phyloP scores from a whole-genome alignment of 2,329 filamentous ascomycete species.

The Colletotrichum lini region DNA sequence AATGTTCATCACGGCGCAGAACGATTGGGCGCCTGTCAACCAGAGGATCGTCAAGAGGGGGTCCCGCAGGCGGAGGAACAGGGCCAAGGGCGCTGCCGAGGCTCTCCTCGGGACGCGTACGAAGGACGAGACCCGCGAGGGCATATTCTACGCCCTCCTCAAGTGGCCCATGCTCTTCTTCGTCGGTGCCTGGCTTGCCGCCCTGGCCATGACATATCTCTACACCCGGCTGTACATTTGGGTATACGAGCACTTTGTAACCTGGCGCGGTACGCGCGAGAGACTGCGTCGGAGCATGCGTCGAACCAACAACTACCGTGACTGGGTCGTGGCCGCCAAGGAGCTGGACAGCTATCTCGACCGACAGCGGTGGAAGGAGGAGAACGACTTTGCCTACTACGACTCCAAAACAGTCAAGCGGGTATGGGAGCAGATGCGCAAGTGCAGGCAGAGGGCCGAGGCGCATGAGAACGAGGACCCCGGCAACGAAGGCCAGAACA shows the following conservation, averaged over 20 bases:
- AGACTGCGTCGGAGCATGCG: conserved; percentile 79
- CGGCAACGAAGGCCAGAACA: conserved; percentile 51
- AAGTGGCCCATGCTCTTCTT: conserved; percentile 93
- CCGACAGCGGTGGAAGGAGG: conserved; percentile 84
- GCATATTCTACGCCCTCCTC: conserved; percentile 87
- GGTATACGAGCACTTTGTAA: conserved; percentile 90
- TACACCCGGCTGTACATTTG: conserved; percentile 91
- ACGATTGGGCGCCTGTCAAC: conserved; percentile 94
- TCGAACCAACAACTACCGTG: conserved; percentile 79
- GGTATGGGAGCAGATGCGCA: conserved; percentile 82
- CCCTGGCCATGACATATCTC: conserved; percentile 81
- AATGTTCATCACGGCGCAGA: conserved; percentile 87
- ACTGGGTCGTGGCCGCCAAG: conserved; percentile 87
- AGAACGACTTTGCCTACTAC: conserved; percentile 87
- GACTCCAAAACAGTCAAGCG: conserved; percentile 86
- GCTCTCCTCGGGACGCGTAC: conserved; percentile 69
- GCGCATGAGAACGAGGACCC: conserved; percentile 55
- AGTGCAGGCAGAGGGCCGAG: conserved; percentile 73
- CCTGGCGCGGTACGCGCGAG: conserved; percentile 88
- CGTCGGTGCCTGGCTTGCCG: conserved; percentile 84
- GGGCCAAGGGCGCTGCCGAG: conserved; percentile 56
- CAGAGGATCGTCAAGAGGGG: conserved; percentile 71
- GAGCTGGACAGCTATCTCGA: conserved; percentile 86
- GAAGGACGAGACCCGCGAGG: conserved; percentile 94
- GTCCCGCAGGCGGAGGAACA: conserved; percentile 54